Evolutionary conservation across 163 green algal species (phyloP).

Genomic region (Volvox carteri): DNA sequence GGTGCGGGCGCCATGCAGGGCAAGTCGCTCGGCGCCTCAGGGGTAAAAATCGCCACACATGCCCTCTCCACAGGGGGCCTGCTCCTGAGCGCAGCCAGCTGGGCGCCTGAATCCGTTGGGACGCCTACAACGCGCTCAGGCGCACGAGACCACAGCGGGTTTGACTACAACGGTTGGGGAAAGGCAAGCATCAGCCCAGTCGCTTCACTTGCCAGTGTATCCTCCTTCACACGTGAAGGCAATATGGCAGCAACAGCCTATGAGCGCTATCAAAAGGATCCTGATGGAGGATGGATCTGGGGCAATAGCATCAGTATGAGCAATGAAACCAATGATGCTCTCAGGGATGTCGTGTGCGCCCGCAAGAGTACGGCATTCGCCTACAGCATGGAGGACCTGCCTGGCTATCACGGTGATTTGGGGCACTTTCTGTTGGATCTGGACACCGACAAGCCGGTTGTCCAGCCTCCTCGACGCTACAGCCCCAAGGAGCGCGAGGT

Average conservation of each 20-base stretch:
- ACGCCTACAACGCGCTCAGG: no score
- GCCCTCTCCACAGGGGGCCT: neutral
- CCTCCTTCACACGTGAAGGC: neutral
- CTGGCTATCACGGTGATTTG: neutral
- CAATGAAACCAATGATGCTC: neutral
- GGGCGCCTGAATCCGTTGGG: no score
- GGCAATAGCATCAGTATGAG: neutral
- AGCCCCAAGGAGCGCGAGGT: neutral
- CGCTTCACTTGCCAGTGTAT: neutral
- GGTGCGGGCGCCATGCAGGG: neutral
- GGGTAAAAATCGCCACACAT: neutral
- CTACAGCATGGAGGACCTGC: slow-evolving; percentile 26
- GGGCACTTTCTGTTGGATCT: slow-evolving; percentile 12
- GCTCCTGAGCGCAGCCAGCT: no score
- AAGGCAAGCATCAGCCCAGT: neutral
- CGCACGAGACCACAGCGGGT: neutral
- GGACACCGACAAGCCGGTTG: neutral
- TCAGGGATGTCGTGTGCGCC: neutral
- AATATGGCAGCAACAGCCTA: neutral
- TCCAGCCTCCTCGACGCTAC: neutral
- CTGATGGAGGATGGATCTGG: slow-evolving; percentile 26
- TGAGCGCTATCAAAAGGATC: slow-evolving; percentile 20
- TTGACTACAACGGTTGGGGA: neutral
- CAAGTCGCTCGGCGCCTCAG: neutral
- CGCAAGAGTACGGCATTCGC: neutral